A percentile compares a stretch with the other conserved stretches of the same genome.
Conservation (phyloP, 768 basidiomycete genomes). For the Suillus lakei region DNA sequence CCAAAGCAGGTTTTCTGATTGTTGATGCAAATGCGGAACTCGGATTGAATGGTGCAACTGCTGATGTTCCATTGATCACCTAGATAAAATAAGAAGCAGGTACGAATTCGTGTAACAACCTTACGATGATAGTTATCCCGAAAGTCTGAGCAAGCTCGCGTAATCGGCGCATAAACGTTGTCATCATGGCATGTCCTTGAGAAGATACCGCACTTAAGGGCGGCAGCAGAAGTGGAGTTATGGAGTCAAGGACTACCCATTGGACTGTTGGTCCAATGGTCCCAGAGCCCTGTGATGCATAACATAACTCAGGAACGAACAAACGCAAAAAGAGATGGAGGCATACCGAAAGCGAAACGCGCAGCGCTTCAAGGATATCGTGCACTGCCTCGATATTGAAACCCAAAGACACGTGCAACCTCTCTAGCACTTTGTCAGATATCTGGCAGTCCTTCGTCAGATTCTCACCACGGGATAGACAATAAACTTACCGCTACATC, state of each 20-base stretch:
- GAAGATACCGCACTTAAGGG: slow-evolving; percentile 67
- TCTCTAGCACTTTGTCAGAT: slow-evolving; percentile 47
- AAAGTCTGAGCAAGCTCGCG: slow-evolving; percentile 51
- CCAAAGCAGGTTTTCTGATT: slow-evolving; percentile 70
- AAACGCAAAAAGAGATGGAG: slow-evolving; percentile 11
- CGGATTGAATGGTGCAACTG: slow-evolving; percentile 35
- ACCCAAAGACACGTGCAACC: slow-evolving; percentile 61
- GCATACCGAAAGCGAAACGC: slow-evolving; percentile 35
- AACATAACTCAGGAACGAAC: slow-evolving; percentile 6
- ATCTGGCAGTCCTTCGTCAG: slow-evolving; percentile 24
- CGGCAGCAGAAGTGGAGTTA: slow-evolving; percentile 68
- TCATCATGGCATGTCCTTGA: slow-evolving; percentile 79
- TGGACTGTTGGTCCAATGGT: slow-evolving; percentile 29
- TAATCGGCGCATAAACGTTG: slow-evolving; percentile 69
- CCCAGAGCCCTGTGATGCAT: slow-evolving; percentile 17
- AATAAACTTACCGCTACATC: slow-evolving; percentile 28
- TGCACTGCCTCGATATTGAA: slow-evolving; percentile 63
- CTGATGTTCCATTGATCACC: slow-evolving; percentile 66
- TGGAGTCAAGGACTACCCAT: slow-evolving; percentile 65
- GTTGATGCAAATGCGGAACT: slow-evolving; percentile 39
- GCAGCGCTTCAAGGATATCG: slow-evolving; percentile 51
- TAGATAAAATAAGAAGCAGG: slow-evolving; percentile 28
- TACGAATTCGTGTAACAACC: slow-evolving; percentile 23
- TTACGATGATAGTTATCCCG: slow-evolving; percentile 57
- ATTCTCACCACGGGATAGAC: background rate